phyloP scores from a whole-genome alignment of 306 rosid genomes.

The Sicyos edulis region DNA sequence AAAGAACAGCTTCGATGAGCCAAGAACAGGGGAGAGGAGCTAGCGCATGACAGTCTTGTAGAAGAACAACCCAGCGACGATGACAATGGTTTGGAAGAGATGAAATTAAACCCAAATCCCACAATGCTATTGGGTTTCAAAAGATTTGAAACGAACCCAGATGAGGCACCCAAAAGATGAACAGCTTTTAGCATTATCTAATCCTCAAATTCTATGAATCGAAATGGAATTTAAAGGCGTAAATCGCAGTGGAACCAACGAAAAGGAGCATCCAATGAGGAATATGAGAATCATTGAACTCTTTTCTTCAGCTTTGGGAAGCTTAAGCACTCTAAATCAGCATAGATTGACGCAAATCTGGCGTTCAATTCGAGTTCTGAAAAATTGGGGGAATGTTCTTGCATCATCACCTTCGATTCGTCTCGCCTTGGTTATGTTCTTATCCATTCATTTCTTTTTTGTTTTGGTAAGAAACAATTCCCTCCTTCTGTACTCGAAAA shows the following conservation, averaged over 20 bases:
- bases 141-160: constrained; percentile 38
- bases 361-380: constrained; percentile 6
- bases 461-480: too few relatives aligned
- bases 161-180: constrained; percentile 48
- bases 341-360: neutral
- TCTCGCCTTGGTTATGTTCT: neutral
- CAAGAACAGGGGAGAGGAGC: constrained; percentile 1
- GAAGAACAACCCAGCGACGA: constrained; percentile 14
- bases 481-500: too few relatives aligned
- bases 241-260: neutral
- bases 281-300: neutral
- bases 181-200: constrained; percentile 51
- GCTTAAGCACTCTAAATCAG: neutral
- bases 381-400: neutral
- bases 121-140: constrained; percentile 34
- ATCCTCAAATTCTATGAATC: constrained; percentile 3
- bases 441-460: neutral
- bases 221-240: constrained; percentile 7
- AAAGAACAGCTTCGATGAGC: constrained; percentile 34
- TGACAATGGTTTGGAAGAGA: constrained; percentile 31
- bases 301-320: neutral
- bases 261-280: neutral
- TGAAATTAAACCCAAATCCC: constrained; percentile 34
- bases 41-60: constrained; percentile 17
- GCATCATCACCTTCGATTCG: too few relatives aligned